phyloP scores from a whole-genome alignment of 805 yeast species.

The Starmerella vitae region DNA sequence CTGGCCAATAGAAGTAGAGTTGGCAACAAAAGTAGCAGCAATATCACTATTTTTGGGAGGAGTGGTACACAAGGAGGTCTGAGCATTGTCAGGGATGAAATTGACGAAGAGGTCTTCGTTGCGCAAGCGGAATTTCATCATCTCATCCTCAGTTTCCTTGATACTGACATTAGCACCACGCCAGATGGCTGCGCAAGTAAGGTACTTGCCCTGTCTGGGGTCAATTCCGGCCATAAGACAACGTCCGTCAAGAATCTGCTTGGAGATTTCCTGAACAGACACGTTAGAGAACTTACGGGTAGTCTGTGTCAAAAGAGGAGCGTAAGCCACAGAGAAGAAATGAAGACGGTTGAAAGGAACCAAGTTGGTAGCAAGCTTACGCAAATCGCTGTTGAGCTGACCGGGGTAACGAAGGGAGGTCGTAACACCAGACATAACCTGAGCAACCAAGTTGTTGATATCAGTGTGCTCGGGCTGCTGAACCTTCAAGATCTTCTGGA shows the following conservation, averaged over 20 bases:
- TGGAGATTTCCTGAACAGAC: constrained; percentile 82
- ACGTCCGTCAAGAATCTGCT: constrained; percentile 82
- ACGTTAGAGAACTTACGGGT: constrained; percentile 72
- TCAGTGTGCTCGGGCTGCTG: constrained; percentile 67
- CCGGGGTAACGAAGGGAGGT: constrained; percentile 92
- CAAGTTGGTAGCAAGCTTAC: constrained; percentile 85
- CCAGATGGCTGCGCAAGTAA: constrained; percentile 88
- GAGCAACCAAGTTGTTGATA: constrained; percentile 68
- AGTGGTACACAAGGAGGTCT: constrained; percentile 83
- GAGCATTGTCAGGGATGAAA: constrained; percentile 94
- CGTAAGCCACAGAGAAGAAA: constrained; percentile 91
- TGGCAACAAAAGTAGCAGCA: constrained; percentile 88
- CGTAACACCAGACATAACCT: constrained; percentile 92
- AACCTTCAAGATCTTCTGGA: constrained; percentile 72
- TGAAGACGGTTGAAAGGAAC: constrained; percentile 93
- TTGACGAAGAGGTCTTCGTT: constrained; percentile 77
- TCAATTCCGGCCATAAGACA: constrained; percentile 95
- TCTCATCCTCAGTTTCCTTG: constrained; percentile 89
- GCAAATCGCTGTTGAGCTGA: constrained; percentile 80
- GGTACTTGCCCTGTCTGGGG: constrained; percentile 79
- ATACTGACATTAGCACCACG: constrained; percentile 88
- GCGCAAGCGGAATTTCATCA: constrained; percentile 69
- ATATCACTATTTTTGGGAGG: constrained; percentile 76
- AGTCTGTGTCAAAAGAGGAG: constrained; percentile 73
- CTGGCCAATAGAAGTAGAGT: constrained; percentile 86